Conservation (phyloP, 805 yeast genomes). For the Zygoascus biomembranicola region DNA sequence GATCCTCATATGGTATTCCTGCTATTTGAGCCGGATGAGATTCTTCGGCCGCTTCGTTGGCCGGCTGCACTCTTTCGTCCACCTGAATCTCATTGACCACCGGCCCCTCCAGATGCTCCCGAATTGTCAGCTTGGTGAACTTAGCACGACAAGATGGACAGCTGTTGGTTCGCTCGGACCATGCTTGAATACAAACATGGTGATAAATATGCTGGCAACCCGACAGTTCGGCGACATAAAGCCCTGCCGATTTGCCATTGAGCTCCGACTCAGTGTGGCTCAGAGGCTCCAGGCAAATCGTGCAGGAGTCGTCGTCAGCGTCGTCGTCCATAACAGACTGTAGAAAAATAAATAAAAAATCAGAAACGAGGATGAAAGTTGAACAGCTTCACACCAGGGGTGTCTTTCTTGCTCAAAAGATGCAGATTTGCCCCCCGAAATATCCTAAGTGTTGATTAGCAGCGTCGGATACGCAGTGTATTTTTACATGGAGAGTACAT, state of each 20-base stretch:
- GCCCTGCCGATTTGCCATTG: background rate
- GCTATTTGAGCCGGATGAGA: background rate
- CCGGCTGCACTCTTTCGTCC: slow-evolving; percentile 11
- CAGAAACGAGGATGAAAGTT: no score
- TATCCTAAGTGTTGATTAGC: no score
- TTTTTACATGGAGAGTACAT: no score
- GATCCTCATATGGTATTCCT: background rate
- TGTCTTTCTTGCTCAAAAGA: no score
- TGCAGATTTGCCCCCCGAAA: no score
- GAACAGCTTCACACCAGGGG: no score
- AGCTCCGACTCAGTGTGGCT: slow-evolving; percentile 12
- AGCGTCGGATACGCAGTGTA: no score
- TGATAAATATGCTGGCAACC: slow-evolving; percentile 51
- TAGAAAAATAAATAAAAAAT: background rate
- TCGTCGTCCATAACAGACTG: background rate
- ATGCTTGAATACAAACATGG: slow-evolving; percentile 44
- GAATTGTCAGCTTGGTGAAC: slow-evolving; percentile 22
- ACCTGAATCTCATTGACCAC: slow-evolving; percentile 4
- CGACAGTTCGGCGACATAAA: background rate
- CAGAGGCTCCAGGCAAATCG: slow-evolving; percentile 49
- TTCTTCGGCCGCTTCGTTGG: background rate
- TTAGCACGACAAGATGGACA: slow-evolving; percentile 48
- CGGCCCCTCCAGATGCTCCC: slow-evolving; percentile 1
- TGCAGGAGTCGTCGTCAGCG: slow-evolving; percentile 30
- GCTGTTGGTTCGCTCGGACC: slow-evolving; percentile 46